Evolutionary conservation across 345 rosid genomes (phyloP).

Genomic region (Populus deltoides): DNA sequence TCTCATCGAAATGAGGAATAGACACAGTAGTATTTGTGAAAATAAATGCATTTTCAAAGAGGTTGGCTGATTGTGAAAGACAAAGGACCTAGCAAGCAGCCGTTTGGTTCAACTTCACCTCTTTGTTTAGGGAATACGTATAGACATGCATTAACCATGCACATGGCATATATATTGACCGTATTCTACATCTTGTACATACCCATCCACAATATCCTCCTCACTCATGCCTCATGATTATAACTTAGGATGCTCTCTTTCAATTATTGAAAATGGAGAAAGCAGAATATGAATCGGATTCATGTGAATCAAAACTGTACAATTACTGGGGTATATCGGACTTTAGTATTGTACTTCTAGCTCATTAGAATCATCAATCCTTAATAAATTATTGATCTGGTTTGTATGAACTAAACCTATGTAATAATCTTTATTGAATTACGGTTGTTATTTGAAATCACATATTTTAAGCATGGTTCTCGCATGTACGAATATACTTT

Average conservation of each 20-base stretch:
- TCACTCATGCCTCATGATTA: not conserved
- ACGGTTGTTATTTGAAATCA: too few species aligned
- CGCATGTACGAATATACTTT: not conserved
- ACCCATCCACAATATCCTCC: not conserved
- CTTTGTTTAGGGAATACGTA: not conserved
- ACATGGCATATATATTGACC: slow-evolving; percentile 11
- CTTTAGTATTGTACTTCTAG: too few species aligned
- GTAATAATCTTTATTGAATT: too few species aligned
- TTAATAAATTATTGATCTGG: not conserved
- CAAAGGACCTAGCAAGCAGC: not conserved
- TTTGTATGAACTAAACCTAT: not conserved
- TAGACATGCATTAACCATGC: slow-evolving; percentile 34
- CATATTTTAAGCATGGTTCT: too few species aligned
- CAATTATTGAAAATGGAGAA: not conserved
- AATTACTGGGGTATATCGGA: too few species aligned
- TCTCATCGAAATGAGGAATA: slow-evolving; percentile 20
- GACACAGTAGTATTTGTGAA: not conserved
- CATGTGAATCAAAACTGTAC: not conserved
- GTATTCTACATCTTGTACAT: not conserved
- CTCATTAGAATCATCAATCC: too few species aligned
- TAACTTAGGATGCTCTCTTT: not conserved
- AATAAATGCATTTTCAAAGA: slow-evolving; percentile 23
- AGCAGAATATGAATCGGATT: not conserved
- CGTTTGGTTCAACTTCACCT: not conserved
- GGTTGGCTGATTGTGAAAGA: slow-evolving; percentile 12